A percentile compares a stretch with the other conserved stretches of the same genome.
Conservation (phyloP, 306 rosid species). For the Lotus japonicus region DNA sequence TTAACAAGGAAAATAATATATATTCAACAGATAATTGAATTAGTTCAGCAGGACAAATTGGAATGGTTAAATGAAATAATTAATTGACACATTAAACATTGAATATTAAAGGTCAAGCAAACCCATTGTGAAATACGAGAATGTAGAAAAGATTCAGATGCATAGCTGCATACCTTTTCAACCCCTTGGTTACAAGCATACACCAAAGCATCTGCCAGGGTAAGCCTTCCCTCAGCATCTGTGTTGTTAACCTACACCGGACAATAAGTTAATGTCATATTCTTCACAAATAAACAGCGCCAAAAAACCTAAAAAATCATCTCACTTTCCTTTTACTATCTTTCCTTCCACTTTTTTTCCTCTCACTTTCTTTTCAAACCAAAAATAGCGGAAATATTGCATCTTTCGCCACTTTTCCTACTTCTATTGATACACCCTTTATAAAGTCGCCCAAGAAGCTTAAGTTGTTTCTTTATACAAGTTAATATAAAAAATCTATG, state of each 20-base stretch:
- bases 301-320: background rate
- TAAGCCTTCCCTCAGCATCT: constrained; percentile 93
- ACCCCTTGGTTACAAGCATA: constrained; percentile 93
- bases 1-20: background rate
- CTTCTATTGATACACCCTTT: no score
- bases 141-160: constrained; percentile 5
- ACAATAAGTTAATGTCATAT: constrained; percentile 18
- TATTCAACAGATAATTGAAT: background rate
- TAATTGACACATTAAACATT: background rate
- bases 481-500: no score
- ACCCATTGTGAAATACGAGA: background rate
- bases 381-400: no score
- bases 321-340: no score
- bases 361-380: no score
- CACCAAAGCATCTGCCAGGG: constrained; percentile 86
- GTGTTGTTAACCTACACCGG: constrained; percentile 77
- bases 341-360: no score
- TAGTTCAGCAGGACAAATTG: background rate
- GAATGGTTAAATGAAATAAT: background rate
- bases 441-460: no score
- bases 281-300: background rate
- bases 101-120: background rate
- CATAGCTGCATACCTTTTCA: constrained; percentile 49
- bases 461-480: no score
- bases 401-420: no score